Conservation (phyloP, 2,329 filamentous ascomycete species). For the Epicoccum nigrum region DNA sequence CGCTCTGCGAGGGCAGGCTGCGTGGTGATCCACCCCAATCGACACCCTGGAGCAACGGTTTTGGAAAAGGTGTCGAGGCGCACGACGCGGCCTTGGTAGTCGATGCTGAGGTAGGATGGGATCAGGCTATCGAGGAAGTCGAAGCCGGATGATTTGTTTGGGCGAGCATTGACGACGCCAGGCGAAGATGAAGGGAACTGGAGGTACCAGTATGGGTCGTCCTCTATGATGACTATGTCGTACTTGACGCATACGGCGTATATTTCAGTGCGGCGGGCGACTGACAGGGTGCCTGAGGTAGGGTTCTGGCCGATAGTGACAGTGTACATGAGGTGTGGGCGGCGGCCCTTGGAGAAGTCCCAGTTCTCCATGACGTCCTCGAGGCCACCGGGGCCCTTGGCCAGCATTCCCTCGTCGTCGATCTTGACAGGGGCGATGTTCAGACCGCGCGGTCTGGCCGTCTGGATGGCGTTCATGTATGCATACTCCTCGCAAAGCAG, state of each 20-base stretch:
- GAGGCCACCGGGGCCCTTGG: conserved; percentile 73
- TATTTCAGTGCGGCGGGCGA: conserved; percentile 76
- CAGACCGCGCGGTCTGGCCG: conserved; percentile 70
- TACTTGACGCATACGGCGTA: conserved; percentile 82
- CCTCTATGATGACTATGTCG: conserved; percentile 89
- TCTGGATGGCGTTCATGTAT: conserved; percentile 77
- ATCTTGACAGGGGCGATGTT: conserved; percentile 76
- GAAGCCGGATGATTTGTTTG: conserved; percentile 67
- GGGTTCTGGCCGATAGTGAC: conserved; percentile 94
- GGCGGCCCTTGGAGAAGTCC: conserved; percentile 74
- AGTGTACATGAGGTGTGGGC: conserved; percentile 86
- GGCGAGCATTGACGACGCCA: conserved; percentile 36
- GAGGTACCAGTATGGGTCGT: conserved; percentile 95
- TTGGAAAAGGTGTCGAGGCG: conserved; percentile 95
- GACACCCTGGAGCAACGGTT: conserved; percentile 86
- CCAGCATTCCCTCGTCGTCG: conserved; percentile 81
- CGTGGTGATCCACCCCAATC: conserved; percentile 88
- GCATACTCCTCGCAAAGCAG: conserved; percentile 80
- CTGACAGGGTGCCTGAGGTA: conserved; percentile 74
- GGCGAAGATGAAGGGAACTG: conserved; percentile 77
- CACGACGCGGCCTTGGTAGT: conserved; percentile 84
- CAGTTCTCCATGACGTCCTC: conserved; percentile 81
- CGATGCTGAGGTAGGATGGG: conserved; percentile 81
- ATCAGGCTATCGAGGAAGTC: conserved; percentile 81
- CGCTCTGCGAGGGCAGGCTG: conserved; percentile 80